Evolutionary conservation across 192 early-diverging fungal genomes (phyloP).

Genomic region (Coemansia sp.): DNA sequence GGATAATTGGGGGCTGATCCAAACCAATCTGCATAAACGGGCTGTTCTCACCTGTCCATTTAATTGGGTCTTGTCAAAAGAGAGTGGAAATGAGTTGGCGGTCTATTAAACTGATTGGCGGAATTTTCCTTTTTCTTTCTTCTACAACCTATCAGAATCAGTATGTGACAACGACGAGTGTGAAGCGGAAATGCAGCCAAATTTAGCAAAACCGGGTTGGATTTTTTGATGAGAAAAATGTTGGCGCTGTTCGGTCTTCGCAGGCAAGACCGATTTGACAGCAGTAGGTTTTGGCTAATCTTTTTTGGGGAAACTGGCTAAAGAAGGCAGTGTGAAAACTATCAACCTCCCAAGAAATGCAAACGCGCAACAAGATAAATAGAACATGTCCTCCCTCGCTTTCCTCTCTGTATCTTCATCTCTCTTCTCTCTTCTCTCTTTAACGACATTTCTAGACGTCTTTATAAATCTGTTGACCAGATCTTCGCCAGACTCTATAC

Average conservation of each 20-base stretch:
- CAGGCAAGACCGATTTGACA: too few relatives aligned
- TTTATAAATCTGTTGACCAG: constrained; percentile 36
- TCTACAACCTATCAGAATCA: background rate
- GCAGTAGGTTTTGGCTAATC: background rate
- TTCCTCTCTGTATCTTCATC: background rate
- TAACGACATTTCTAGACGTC: constrained; percentile 10
- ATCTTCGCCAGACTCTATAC: constrained; percentile 5
- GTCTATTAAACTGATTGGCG: background rate
- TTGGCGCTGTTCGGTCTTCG: too few relatives aligned
- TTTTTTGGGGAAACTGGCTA: background rate
- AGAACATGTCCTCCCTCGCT: constrained; percentile 1
- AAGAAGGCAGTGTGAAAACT: background rate
- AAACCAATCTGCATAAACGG: background rate
- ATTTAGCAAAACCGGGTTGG: background rate
- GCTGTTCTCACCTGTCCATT: background rate
- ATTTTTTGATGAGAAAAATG: too few relatives aligned
- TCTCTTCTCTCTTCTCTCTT: constrained; percentile 2
- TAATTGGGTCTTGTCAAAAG: background rate
- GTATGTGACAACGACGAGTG: background rate
- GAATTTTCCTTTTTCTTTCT: background rate
- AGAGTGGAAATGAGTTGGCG: background rate
- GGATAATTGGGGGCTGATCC: too few relatives aligned
- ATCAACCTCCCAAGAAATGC: background rate
- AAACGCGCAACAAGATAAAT: background rate
- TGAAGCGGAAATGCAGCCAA: background rate